Evolutionary conservation across 2,329 filamentous ascomycete species (phyloP).

Genomic region (Botryotinia calthae): DNA sequence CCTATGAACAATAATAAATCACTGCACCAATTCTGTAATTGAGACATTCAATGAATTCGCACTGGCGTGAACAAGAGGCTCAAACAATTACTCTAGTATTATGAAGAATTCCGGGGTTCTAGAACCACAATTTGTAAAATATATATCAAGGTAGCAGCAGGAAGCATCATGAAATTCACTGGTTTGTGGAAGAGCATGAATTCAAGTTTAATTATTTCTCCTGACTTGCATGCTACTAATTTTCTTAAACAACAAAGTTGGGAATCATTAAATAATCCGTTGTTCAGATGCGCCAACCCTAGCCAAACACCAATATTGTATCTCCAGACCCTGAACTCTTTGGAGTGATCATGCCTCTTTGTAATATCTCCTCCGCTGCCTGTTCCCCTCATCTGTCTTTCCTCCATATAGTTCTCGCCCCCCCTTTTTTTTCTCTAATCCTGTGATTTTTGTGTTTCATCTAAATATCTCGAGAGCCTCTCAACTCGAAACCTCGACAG

Average conservation of each 20-base stretch:
- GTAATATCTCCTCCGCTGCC: not conserved
- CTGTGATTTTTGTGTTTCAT: not conserved
- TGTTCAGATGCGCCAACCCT: conserved; percentile 1
- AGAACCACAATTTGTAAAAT: not conserved
- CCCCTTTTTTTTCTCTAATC: not conserved
- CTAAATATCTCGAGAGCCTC: not conserved
- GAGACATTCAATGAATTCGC: not conserved
- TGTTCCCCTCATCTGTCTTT: not conserved
- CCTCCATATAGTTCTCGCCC: not conserved
- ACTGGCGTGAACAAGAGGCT: not conserved
- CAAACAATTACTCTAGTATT: not conserved
- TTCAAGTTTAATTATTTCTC: not conserved
- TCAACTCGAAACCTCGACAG: not conserved
- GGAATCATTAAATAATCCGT: conserved; percentile 4
- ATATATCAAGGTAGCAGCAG: too few species aligned
- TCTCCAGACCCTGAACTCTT: not conserved
- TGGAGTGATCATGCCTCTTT: not conserved
- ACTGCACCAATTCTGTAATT: not conserved
- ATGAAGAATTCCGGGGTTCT: not conserved
- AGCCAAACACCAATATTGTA: not conserved
- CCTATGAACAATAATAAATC: not conserved
- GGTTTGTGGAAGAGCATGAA: not conserved
- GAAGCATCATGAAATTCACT: not conserved
- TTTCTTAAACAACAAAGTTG: not conserved
- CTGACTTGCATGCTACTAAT: not conserved